Evolutionary conservation across 805 yeast genomes (phyloP).

Genomic region (Metschnikowia anglica): DNA sequence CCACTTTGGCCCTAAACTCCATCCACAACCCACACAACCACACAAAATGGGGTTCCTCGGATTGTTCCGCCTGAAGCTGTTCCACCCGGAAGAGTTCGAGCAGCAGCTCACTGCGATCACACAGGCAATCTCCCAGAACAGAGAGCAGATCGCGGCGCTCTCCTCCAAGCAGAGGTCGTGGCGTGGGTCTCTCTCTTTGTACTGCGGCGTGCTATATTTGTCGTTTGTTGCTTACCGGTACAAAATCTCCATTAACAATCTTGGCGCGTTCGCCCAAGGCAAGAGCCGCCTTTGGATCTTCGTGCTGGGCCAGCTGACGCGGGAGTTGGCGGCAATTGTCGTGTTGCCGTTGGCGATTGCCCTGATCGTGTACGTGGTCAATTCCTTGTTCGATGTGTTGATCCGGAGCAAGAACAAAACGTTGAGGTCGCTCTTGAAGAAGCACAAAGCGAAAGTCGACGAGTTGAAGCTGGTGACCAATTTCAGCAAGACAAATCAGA

Average conservation of each 20-base stretch:
- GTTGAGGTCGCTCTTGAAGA: slow-evolving; percentile 34
- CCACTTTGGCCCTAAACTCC: too few relatives aligned
- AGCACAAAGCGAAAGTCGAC: slow-evolving; percentile 57
- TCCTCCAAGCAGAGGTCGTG: slow-evolving; percentile 20
- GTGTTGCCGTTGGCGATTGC: slow-evolving; percentile 27
- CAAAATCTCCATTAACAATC: slow-evolving; percentile 11
- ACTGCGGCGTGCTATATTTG: slow-evolving; percentile 25
- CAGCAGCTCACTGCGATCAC: slow-evolving; percentile 41
- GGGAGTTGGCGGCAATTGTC: slow-evolving; percentile 21
- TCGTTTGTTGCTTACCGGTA: slow-evolving; percentile 25
- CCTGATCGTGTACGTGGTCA: slow-evolving; percentile 20
- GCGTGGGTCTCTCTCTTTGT: slow-evolving; percentile 19
- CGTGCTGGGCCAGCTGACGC: slow-evolving; percentile 25
- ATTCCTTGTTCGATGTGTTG: slow-evolving; percentile 21
- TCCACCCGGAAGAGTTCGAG: slow-evolving; percentile 47
- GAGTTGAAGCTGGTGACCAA: slow-evolving; percentile 71
- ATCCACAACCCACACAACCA: neutral
- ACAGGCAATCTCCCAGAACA: slow-evolving; percentile 30
- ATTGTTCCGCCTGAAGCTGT: slow-evolving; percentile 22
- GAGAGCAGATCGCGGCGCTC: slow-evolving; percentile 24
- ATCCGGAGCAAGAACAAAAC: slow-evolving; percentile 23
- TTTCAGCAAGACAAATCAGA: slow-evolving; percentile 71
- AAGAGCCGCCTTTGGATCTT: slow-evolving; percentile 26
- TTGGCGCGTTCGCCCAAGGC: slow-evolving; percentile 17
- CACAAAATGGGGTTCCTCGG: slow-evolving; percentile 20